Evolutionary conservation across 2,329 filamentous ascomycete species (phyloP).

Genomic region (Arthrobotrys conoides): DNA sequence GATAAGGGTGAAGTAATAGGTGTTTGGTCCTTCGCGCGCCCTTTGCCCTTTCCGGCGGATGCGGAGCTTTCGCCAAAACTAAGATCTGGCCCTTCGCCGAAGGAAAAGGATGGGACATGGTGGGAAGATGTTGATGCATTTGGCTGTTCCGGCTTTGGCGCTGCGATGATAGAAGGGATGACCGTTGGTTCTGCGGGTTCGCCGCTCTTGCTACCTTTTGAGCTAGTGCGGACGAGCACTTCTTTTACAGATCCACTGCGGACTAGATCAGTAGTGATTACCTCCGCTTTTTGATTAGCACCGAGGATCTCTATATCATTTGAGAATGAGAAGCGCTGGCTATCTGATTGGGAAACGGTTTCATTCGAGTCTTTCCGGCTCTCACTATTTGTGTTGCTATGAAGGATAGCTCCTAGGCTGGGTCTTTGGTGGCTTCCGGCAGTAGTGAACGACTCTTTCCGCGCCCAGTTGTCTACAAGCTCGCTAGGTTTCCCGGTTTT

Average conservation of each 20-base stretch:
- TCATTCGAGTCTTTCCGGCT: slow-evolving; percentile 31
- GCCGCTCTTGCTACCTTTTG: slow-evolving; percentile 35
- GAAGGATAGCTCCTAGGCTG: slow-evolving; percentile 17
- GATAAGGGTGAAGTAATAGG: slow-evolving; percentile 11
- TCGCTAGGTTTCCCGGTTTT: slow-evolving; percentile 40
- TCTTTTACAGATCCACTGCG: slow-evolving; percentile 54
- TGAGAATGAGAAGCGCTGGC: slow-evolving; percentile 44
- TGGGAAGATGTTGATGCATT: slow-evolving; percentile 13
- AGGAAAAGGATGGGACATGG: slow-evolving; percentile 50
- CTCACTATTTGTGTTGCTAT: slow-evolving; percentile 4
- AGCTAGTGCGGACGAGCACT: slow-evolving; percentile 46
- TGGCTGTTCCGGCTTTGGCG: slow-evolving; percentile 37
- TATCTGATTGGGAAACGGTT: slow-evolving; percentile 4
- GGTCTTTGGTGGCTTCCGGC: slow-evolving; percentile 20
- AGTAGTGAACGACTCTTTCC: slow-evolving; percentile 31
- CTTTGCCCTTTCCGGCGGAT: slow-evolving; percentile 44
- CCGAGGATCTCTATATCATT: slow-evolving; percentile 46
- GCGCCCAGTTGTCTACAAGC: slow-evolving; percentile 33
- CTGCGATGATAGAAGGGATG: neutral
- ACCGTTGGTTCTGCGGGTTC: slow-evolving; percentile 32
- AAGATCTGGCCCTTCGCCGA: slow-evolving; percentile 50
- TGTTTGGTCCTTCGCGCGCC: slow-evolving; percentile 41
- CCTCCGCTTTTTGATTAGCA: slow-evolving; percentile 42
- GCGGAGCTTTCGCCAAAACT: slow-evolving; percentile 38
- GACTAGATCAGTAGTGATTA: slow-evolving; percentile 43